These are phyloP conservation scores for Cicer cuneatum DNA, from an alignment of 306 rosid genomes.

Conservation along the genomic window DNA sequence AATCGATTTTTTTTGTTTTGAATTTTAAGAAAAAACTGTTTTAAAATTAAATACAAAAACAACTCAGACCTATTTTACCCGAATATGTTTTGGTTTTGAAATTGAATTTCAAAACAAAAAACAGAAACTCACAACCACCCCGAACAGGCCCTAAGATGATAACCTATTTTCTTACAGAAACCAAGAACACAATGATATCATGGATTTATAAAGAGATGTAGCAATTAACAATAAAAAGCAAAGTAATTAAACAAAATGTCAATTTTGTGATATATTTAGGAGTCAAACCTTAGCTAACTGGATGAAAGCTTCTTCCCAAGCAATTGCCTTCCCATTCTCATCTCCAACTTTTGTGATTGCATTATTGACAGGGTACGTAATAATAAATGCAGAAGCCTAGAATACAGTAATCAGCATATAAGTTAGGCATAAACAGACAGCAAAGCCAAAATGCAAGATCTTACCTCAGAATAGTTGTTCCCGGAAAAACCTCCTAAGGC, in stretches of 20 bases:
- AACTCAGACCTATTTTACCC: too few relatives aligned
- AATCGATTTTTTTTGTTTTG: too few relatives aligned
- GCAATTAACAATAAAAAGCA: conserved; percentile 4
- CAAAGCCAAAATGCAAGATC: conserved; percentile 35
- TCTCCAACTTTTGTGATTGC: conserved; percentile 75
- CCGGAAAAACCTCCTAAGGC: conserved; percentile 95
- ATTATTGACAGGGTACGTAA: conserved; percentile 91
- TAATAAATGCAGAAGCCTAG: conserved; percentile 92
- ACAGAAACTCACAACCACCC: neutral
- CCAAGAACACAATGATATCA: conserved; percentile 25
- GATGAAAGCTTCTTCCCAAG: conserved; percentile 93
- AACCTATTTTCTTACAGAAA: conserved; percentile 16
- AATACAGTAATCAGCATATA: conserved; percentile 45
- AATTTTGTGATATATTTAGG: conserved; percentile 39
- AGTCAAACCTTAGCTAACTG: conserved; percentile 78
- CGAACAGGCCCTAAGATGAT: neutral
- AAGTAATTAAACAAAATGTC: conserved; percentile 21
- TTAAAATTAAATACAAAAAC: too few relatives aligned
- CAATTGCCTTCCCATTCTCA: conserved; percentile 79
- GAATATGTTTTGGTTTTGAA: too few relatives aligned
- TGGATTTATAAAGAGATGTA: conserved; percentile 26
- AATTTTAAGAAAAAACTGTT: too few relatives aligned
- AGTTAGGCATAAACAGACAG: conserved; percentile 44
- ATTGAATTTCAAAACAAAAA: neutral
- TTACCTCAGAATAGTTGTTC: conserved; percentile 87